Evolutionary conservation across 805 yeast species (phyloP), one percentile per base, ranked within the genome.

Genomic region (Yamadazyma laniorum): DNA sequence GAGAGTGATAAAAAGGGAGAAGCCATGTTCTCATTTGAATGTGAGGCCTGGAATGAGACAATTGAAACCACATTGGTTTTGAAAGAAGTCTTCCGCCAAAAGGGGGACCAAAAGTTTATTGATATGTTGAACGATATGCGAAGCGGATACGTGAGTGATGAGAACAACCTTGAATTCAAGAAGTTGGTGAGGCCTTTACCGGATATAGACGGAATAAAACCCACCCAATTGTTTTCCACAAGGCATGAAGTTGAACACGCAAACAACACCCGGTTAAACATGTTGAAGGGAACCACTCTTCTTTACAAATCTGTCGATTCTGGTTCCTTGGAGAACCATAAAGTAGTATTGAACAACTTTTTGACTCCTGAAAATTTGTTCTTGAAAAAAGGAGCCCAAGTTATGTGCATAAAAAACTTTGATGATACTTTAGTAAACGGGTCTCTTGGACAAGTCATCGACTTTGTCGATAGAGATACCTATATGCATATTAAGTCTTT

Each of bases 391-490:
- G 83, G 83, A 31, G 87, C 91, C 0, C 93, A 85, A 59, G 95
- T 85, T 1, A 85, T 85, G 91, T 77, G 85, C 70, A 71, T 85
- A 32, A 85, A 85, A 53, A 85, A 85, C 52, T 70, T 80, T 40
- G 91, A 83, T 53, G 82, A 76, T 19, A 71, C 79, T 0, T 64
- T 85, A 33, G 93, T 85, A 8, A 85, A 85, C 60, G 95, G 95
- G 0, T 79, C 89, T 0, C 61, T 85, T 22, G 95, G 95, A 0
- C 80, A 70, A 48, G 83, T 85, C 1, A 58, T 80, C 28, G 83
- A 71, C 42, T 80, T 79, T 45, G 47, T 67, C 48, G 71, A 68
- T 45, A 54, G 62, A 32, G 65, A 66, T 37, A 67, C 71, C 0
- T 68, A 68, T 34, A 55, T 64, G 58, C 48, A 49, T 22, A 45